A percentile compares a stretch with the other conserved stretches of the same genome.
These are phyloP conservation scores for Pulicaria dysenterica DNA, from an alignment of 129 eudicot species.

Conservation along the genomic window DNA sequence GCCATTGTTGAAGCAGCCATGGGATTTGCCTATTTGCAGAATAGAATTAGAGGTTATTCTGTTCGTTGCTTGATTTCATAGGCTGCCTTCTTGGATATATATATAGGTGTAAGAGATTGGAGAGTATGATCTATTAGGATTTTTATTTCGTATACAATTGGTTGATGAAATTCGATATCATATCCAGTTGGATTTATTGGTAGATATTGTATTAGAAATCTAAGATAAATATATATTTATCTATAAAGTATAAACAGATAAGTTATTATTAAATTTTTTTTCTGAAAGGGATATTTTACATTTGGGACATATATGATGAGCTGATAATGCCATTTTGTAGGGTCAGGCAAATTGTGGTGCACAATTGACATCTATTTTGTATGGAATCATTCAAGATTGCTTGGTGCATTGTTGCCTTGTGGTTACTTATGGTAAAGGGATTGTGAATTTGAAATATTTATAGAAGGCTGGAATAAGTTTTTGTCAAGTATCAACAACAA, in stretches of 20 bases:
- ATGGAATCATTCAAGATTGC: too few species aligned
- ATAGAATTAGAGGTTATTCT: background rate
- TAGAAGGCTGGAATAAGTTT: too few species aligned
- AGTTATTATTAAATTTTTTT: background rate
- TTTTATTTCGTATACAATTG: slow-evolving; percentile 6
- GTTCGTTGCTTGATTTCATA: slow-evolving; percentile 20
- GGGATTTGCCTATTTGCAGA: too few species aligned
- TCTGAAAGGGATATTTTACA: too few species aligned
- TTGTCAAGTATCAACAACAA: too few species aligned
- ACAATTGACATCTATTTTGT: background rate
- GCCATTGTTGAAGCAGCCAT: too few species aligned
- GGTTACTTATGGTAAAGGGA: too few species aligned
- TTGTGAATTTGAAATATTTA: too few species aligned
- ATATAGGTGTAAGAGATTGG: background rate
- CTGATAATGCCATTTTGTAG: slow-evolving; percentile 26
- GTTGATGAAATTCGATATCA: slow-evolving; percentile 13
- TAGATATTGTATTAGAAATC: slow-evolving; percentile 1
- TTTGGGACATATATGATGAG: slow-evolving; percentile 22
- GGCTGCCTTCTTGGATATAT: background rate
- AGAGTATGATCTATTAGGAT: background rate
- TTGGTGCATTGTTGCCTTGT: too few species aligned
- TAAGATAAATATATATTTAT: slow-evolving; percentile 1
- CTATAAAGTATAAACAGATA: too few species aligned
- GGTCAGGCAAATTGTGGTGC: slow-evolving; percentile 2
- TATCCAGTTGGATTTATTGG: slow-evolving; percentile 4